Percentiles rank a stretch among this genome's conserved stretches.
phyloP scores from a whole-genome alignment of 768 basidiomycete genomes.

The Leucogyrophana mollusca region DNA sequence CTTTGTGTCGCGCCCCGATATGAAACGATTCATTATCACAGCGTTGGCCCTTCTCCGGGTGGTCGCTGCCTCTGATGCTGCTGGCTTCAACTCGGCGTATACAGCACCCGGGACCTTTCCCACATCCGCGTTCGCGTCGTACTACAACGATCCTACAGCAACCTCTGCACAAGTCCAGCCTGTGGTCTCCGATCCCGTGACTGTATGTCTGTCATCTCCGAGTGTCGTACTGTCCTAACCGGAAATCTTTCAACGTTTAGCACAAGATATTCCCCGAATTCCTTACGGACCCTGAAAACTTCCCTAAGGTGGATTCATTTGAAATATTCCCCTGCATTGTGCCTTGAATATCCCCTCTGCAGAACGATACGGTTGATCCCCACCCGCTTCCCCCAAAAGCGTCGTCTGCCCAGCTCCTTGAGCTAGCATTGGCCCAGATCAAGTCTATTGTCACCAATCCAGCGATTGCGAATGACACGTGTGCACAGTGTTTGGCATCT shows the following conservation, averaged over 20 bases:
- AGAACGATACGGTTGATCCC: slow-evolving; percentile 46
- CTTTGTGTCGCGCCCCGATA: no score
- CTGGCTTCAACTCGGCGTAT: slow-evolving; percentile 41
- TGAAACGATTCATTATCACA: slow-evolving; percentile 4
- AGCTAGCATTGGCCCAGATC: slow-evolving; percentile 38
- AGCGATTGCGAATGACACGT: slow-evolving; percentile 33
- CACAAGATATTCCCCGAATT: slow-evolving; percentile 53
- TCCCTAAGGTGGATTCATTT: slow-evolving; percentile 39
- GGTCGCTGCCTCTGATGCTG: slow-evolving; percentile 8
- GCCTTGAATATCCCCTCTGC: neutral
- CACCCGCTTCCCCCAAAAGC: slow-evolving; percentile 41
- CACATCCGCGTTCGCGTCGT: slow-evolving; percentile 55
- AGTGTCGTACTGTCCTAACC: slow-evolving; percentile 2
- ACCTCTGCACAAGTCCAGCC: slow-evolving; percentile 71
- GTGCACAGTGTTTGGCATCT: slow-evolving; percentile 38
- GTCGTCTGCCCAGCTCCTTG: slow-evolving; percentile 32
- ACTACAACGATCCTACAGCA: slow-evolving; percentile 69
- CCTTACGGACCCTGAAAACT: slow-evolving; percentile 60
- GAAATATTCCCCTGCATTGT: neutral
- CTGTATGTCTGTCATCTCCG: slow-evolving; percentile 35
- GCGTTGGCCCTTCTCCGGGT: slow-evolving; percentile 3
- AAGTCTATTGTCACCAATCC: slow-evolving; percentile 37
- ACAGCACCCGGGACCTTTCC: slow-evolving; percentile 64
- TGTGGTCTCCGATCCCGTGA: slow-evolving; percentile 65
- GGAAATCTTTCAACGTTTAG: slow-evolving; percentile 27